Conservation (phyloP, 2,329 filamentous ascomycete genomes). For the Fonsecaea nubica region DNA sequence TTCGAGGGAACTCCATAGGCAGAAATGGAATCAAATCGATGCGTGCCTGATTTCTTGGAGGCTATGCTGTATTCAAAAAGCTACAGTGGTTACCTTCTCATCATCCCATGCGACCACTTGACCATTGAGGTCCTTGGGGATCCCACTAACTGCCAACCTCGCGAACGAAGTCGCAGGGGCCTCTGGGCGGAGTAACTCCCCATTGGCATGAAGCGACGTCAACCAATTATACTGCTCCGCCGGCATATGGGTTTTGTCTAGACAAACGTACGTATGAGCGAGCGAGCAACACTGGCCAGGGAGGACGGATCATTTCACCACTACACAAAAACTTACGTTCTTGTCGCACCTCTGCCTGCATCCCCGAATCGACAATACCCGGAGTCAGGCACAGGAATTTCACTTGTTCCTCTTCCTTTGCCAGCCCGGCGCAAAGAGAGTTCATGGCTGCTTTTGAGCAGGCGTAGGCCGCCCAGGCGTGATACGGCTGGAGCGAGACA, state of each 20-base stretch:
- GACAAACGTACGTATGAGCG: too few relatives aligned
- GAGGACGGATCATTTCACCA: too few relatives aligned
- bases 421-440: slow-evolving; percentile 6
- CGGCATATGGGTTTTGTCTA: slow-evolving; percentile 4
- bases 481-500: background rate
- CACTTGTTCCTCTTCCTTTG: slow-evolving; percentile 10
- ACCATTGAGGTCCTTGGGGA: slow-evolving; percentile 10
- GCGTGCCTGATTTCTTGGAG: background rate
- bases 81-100: background rate
- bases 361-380: slow-evolving; percentile 14
- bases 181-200: slow-evolving; percentile 10
- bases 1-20: background rate
- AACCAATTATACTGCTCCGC: slow-evolving; percentile 5
- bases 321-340: slow-evolving; percentile 12
- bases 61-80: background rate
- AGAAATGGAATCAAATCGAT: background rate
- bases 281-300: too few relatives aligned
- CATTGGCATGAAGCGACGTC: background rate
- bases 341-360: slow-evolving; percentile 1
- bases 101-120: slow-evolving; percentile 15
- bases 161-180: slow-evolving; percentile 10
- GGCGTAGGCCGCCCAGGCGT: slow-evolving; percentile 10
- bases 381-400: slow-evolving; percentile 5
- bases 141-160: slow-evolving; percentile 4
- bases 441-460: slow-evolving; percentile 16